Evolutionary conservation across 495 filamentous ascomycete species (phyloP).

Genomic region (Annulohypoxylon bovei): DNA sequence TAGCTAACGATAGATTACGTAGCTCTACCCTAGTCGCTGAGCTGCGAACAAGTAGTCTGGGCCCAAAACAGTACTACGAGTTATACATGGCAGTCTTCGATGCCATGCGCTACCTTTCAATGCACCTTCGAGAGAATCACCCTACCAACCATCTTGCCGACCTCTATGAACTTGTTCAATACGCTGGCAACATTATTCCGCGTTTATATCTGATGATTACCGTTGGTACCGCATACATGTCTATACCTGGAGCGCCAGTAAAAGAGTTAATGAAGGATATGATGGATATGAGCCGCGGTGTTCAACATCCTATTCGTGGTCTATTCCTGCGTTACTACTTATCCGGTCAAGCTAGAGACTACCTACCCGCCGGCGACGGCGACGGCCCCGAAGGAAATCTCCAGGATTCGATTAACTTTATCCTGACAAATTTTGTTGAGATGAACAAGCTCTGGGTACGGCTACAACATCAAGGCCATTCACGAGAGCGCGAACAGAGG

Average conservation of each 20-base stretch:
- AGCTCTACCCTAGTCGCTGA: conserved; percentile 98
- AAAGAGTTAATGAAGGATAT: conserved; percentile 99
- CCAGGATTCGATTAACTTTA: conserved; percentile 96
- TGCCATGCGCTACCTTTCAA: conserved; percentile 93
- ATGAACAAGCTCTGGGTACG: conserved; percentile 99
- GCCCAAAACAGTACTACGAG: conserved; percentile 99
- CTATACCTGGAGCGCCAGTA: conserved; percentile 95
- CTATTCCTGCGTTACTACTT: conserved; percentile 96
- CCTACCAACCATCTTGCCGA: conserved; percentile 98
- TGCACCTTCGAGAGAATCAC: conserved; percentile 96
- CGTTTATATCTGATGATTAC: conserved; percentile 98
- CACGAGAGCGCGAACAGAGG: conserved; percentile 88
- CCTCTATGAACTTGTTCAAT: conserved; percentile 97
- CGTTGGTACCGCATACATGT: conserved; percentile 98
- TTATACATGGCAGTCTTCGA: conserved; percentile 99
- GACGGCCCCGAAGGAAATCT: conserved; percentile 97
- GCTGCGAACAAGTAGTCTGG: conserved; percentile 91
- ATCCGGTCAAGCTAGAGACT: conserved; percentile 90
- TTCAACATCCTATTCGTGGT: conserved; percentile 95
- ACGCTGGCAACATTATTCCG: conserved; percentile 97
- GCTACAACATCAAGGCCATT: conserved; percentile 96
- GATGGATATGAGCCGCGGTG: conserved; percentile 99
- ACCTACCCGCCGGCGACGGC: conserved; percentile 78
- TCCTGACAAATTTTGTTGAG: conserved; percentile 98
- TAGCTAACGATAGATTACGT: conserved; percentile 36